Evolutionary conservation across 257 asterid genomes (phyloP).

Genomic region (Primulina tabacum): DNA sequence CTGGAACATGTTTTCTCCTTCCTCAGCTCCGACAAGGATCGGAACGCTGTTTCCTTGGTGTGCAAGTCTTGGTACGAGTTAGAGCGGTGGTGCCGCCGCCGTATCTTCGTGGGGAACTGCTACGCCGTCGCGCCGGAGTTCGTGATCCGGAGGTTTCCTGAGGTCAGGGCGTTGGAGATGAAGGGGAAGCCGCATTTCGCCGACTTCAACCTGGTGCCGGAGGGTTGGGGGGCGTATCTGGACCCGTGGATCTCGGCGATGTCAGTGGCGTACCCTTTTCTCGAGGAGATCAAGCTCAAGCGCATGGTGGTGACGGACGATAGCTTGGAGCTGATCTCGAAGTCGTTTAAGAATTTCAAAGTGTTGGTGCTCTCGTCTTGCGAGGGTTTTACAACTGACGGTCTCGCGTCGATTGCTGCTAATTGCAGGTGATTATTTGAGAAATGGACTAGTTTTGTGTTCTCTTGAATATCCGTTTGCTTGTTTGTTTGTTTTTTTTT

Average conservation of each 20-base stretch:
- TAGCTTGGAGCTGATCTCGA: constrained; percentile 68
- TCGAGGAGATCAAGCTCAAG: constrained; percentile 85
- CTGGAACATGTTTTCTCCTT: constrained; percentile 79
- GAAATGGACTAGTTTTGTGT: neutral
- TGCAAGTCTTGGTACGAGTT: constrained; percentile 94
- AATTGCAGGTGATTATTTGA: constrained; percentile 63
- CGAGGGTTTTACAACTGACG: constrained; percentile 84
- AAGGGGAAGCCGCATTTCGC: constrained; percentile 98
- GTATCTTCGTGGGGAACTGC: constrained; percentile 80
- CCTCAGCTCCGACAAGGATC: constrained; percentile 55
- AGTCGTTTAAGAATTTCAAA: constrained; percentile 67
- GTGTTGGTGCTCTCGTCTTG: constrained; percentile 71
- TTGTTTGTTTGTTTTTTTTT: neutral
- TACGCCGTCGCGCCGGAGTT: constrained; percentile 66
- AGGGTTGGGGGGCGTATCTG: constrained; percentile 84
- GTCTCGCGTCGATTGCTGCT: constrained; percentile 86
- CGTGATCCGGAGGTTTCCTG: constrained; percentile 77
- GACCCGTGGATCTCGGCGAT: constrained; percentile 72
- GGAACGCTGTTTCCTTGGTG: constrained; percentile 75
- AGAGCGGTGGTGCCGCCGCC: constrained; percentile 83
- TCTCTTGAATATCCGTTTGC: neutral
- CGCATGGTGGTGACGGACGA: constrained; percentile 87
- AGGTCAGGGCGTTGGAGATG: constrained; percentile 66
- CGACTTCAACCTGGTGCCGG: constrained; percentile 85
- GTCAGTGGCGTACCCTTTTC: constrained; percentile 63